phyloP scores from a whole-genome alignment of 2,329 filamentous ascomycete species.

The Aspergillus brasiliensis region DNA sequence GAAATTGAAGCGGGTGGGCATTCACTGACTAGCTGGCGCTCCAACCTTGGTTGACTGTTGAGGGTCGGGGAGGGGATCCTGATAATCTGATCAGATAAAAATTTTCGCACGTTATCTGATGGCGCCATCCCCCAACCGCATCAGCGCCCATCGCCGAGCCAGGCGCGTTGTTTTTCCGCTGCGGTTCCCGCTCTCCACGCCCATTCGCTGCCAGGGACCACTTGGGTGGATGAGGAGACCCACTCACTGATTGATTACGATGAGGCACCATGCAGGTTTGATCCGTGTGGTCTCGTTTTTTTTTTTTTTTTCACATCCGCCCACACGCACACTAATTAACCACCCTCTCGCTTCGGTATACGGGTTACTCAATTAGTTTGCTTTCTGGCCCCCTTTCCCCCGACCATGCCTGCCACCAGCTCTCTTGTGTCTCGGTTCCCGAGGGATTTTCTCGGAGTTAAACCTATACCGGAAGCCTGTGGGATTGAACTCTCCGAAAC shows the following conservation, averaged over 20 bases:
- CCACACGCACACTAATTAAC: background rate
- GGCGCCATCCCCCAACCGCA: constrained; percentile 20
- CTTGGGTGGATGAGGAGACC: background rate
- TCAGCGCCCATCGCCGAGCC: background rate
- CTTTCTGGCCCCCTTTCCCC: background rate
- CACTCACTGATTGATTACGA: constrained; percentile 20
- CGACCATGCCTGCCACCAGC: background rate
- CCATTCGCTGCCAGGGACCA: constrained; percentile 1
- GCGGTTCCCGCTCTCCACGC: background rate
- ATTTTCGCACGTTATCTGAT: constrained; percentile 28
- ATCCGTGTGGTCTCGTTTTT: background rate
- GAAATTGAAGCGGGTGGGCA: background rate
- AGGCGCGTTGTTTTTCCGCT: constrained; percentile 1
- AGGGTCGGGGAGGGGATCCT: constrained; percentile 1
- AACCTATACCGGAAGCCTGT: background rate
- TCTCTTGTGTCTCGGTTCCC: background rate
- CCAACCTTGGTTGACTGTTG: constrained; percentile 1
- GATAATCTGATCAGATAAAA: constrained; percentile 32
- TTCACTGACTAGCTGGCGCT: background rate
- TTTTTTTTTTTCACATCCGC: background rate
- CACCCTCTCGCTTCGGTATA: background rate
- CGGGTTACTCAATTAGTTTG: background rate
- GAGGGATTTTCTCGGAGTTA: constrained; percentile 8
- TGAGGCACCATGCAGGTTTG: background rate
- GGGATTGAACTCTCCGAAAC: background rate